Conservation (phyloP, 331 rosid genomes). For the Quercus tomentella region DNA sequence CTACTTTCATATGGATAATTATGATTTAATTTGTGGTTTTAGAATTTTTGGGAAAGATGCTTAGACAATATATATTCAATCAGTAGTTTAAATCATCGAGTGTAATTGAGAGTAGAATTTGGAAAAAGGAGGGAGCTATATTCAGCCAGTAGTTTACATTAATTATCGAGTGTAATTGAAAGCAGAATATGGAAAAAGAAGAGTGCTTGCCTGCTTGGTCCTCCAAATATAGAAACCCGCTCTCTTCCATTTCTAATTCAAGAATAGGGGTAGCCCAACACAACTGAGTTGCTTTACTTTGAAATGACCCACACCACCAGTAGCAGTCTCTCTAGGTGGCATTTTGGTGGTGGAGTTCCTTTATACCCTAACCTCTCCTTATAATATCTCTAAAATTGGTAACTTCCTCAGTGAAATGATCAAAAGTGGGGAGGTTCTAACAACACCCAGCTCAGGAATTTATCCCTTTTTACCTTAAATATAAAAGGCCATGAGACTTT, state of each 20-base stretch:
- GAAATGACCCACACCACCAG: slow-evolving; percentile 46
- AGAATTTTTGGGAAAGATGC: background rate
- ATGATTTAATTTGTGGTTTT: too few relatives aligned
- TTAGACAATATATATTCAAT: background rate
- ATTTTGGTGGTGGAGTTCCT: slow-evolving; percentile 37
- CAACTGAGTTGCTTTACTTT: slow-evolving; percentile 21
- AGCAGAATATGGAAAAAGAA: background rate
- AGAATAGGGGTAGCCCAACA: slow-evolving; percentile 4
- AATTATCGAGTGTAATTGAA: background rate
- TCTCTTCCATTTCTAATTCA: slow-evolving; percentile 6
- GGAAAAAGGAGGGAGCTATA: background rate
- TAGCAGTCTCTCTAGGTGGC: slow-evolving; percentile 5
- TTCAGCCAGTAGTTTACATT: background rate
- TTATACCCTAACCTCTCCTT: slow-evolving; percentile 30
- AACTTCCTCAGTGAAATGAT: background rate
- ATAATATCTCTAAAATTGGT: slow-evolving; percentile 3
- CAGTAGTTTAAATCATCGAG: background rate
- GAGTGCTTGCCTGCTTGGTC: background rate
- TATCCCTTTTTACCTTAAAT: slow-evolving; percentile 26
- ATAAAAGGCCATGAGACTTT: slow-evolving; percentile 12
- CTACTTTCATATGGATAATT: too few relatives aligned
- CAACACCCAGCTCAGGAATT: slow-evolving; percentile 21
- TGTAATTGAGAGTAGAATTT: background rate
- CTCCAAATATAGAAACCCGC: slow-evolving; percentile 21
- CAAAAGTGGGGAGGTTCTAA: slow-evolving; percentile 27